A percentile compares a stretch with the other conserved stretches of the same genome.
These are phyloP conservation scores for Orychophragmus violaceus DNA, from an alignment of 345 rosid species.

Conservation along the genomic window DNA sequence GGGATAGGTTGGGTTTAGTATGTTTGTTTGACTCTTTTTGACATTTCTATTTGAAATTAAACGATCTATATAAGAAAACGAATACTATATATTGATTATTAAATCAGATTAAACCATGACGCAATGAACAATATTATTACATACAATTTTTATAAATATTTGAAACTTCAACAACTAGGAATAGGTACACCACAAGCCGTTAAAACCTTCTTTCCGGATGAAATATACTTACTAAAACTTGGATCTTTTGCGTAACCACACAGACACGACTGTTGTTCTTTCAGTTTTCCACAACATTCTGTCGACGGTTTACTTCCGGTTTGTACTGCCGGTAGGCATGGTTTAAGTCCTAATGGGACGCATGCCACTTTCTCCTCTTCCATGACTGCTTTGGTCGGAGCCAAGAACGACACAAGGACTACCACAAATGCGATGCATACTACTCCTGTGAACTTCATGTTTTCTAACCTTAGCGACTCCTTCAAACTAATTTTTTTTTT, in stretches of 20 bases:
- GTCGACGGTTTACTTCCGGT: conserved; percentile 25
- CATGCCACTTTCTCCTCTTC: conserved; percentile 31
- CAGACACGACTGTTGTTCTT: conserved; percentile 52
- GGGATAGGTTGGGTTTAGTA: neutral
- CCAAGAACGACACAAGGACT: no score
- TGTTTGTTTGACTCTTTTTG: no score
- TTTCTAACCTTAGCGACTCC: no score
- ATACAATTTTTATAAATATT: neutral
- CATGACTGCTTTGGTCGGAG: neutral
- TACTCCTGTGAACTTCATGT: no score
- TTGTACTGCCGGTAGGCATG: conserved; percentile 34
- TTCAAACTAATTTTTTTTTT: no score
- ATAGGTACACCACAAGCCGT: conserved; percentile 34
- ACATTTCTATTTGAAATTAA: no score
- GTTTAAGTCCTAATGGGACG: conserved; percentile 28
- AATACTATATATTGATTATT: no score
- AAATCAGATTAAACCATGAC: no score
- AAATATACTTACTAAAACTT: no score
- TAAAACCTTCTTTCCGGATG: conserved; percentile 4
- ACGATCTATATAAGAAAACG: no score
- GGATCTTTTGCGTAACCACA: conserved; percentile 45
- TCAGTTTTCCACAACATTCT: conserved; percentile 44
- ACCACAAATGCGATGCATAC: no score
- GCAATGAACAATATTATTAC: neutral
- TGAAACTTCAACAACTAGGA: conserved; percentile 34